A percentile compares a stretch with the other conserved stretches of the same genome.
These are phyloP conservation scores for Oidium heveae DNA, from an alignment of 2,329 filamentous ascomycete genomes.

Conservation along the genomic window DNA sequence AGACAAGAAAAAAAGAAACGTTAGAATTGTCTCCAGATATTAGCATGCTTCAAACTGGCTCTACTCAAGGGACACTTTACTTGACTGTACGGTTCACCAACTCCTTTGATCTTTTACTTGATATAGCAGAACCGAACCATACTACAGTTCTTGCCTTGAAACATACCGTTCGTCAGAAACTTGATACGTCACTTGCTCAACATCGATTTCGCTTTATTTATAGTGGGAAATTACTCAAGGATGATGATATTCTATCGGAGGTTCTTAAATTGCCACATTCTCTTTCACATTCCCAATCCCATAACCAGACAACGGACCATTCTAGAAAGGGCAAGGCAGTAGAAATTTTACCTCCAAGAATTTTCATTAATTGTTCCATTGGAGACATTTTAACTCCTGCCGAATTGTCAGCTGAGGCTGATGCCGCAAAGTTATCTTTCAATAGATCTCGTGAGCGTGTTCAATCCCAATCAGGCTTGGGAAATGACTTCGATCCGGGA, in stretches of 20 bases:
- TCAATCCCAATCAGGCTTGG: conserved; percentile 3
- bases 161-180: conserved; percentile 48
- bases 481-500: conserved; percentile 1
- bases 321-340: conserved; percentile 45
- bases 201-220: conserved; percentile 73
- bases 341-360: conserved; percentile 22
- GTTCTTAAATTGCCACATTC: conserved; percentile 37
- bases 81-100: conserved; percentile 80
- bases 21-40: too few species aligned
- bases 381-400: conserved; percentile 42
- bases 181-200: conserved; percentile 33
- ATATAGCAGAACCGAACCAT: conserved; percentile 38
- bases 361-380: conserved; percentile 88
- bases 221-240: conserved; percentile 62
- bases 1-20: too few species aligned
- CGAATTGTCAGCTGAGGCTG: conserved; percentile 44
- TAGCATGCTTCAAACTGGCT: too few species aligned
- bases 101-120: conserved; percentile 58
- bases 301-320: conserved; percentile 8
- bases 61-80: conserved; percentile 23
- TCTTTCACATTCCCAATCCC: conserved; percentile 6
- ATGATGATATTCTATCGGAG: conserved; percentile 38
- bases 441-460: conserved; percentile 5
- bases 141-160: conserved; percentile 62
- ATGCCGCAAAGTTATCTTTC: conserved; percentile 10